These are phyloP conservation scores for Terana coerulea DNA, from an alignment of 768 basidiomycete species.

Conservation along the genomic window DNA sequence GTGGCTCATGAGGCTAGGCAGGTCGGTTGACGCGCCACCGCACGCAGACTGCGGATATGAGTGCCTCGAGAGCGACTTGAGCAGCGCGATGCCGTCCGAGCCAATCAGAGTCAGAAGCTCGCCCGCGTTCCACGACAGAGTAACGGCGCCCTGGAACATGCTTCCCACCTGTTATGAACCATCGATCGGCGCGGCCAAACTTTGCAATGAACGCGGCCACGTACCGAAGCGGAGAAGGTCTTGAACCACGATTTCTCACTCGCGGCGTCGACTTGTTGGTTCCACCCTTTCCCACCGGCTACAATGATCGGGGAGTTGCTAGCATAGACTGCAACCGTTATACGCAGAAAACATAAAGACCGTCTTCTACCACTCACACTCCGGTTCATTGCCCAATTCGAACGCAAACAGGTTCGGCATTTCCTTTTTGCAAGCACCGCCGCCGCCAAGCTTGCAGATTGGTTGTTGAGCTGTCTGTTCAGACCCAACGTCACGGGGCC, in stretches of 20 bases:
- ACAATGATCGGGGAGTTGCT: constrained; percentile 31
- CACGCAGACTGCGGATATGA: constrained; percentile 38
- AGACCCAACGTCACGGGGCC: constrained; percentile 35
- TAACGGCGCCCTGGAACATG: constrained; percentile 36
- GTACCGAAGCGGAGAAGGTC: constrained; percentile 26
- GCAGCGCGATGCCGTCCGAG: constrained; percentile 20
- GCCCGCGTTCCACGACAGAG: constrained; percentile 31
- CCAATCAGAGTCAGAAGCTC: constrained; percentile 29
- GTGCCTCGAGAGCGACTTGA: constrained; percentile 32
- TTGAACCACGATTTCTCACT: constrained; percentile 32
- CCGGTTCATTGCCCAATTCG: constrained; percentile 38
- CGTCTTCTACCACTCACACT: constrained; percentile 28
- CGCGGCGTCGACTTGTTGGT: constrained; percentile 28
- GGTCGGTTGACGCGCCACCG: constrained; percentile 31
- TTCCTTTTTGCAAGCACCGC: constrained; percentile 27
- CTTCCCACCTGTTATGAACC: constrained; percentile 31
- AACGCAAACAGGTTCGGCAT: constrained; percentile 34
- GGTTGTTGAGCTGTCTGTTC: constrained; percentile 35
- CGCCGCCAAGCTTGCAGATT: constrained; percentile 30
- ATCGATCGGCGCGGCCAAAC: no score
- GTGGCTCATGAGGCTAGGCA: constrained; percentile 34
- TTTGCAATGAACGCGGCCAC: constrained; percentile 7
- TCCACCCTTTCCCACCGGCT: constrained; percentile 29
- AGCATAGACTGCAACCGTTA: constrained; percentile 24
- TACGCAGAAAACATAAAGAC: no score